phyloP scores from a whole-genome alignment of 1,284 basidiomycete genomes.

The Erythrobasidium hasegawianum region DNA sequence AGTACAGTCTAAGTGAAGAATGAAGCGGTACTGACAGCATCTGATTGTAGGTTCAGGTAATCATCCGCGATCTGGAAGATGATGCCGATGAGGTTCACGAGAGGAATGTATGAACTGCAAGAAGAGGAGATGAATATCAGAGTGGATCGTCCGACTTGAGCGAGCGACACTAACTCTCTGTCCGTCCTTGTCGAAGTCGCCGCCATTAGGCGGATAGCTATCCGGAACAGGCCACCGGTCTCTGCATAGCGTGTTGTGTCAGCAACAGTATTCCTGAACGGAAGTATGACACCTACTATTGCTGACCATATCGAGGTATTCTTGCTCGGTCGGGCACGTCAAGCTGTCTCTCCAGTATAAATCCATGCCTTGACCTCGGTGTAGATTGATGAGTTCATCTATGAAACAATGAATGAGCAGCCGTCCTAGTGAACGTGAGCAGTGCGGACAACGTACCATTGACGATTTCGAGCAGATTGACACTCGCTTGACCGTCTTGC shows the following conservation, averaged over 20 bases:
- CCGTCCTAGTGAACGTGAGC: neutral
- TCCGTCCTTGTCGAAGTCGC: constrained; percentile 59
- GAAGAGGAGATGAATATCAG: neutral
- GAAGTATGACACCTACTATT: constrained; percentile 64
- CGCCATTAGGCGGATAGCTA: constrained; percentile 96
- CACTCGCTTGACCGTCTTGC: constrained; percentile 2
- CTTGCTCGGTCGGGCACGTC: constrained; percentile 87
- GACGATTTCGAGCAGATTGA: constrained; percentile 41
- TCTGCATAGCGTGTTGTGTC: constrained; percentile 56
- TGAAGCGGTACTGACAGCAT: constrained; percentile 57
- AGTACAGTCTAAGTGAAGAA: neutral
- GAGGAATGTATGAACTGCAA: constrained; percentile 78
- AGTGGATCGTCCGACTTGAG: constrained; percentile 55
- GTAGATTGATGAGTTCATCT: constrained; percentile 84
- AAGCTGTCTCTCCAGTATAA: constrained; percentile 90
- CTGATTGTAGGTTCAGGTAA: constrained; percentile 89
- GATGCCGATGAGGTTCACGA: constrained; percentile 90
- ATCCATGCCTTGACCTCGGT: constrained; percentile 93
- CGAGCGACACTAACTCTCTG: constrained; percentile 53
- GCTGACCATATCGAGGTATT: constrained; percentile 94
- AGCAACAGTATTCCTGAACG: neutral
- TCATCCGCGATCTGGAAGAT: constrained; percentile 97
- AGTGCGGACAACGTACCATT: constrained; percentile 47
- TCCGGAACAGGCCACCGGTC: constrained; percentile 87
- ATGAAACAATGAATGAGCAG: neutral